phyloP scores from a whole-genome alignment of 1,284 basidiomycete genomes.

The Rhodotorula sp. region DNA sequence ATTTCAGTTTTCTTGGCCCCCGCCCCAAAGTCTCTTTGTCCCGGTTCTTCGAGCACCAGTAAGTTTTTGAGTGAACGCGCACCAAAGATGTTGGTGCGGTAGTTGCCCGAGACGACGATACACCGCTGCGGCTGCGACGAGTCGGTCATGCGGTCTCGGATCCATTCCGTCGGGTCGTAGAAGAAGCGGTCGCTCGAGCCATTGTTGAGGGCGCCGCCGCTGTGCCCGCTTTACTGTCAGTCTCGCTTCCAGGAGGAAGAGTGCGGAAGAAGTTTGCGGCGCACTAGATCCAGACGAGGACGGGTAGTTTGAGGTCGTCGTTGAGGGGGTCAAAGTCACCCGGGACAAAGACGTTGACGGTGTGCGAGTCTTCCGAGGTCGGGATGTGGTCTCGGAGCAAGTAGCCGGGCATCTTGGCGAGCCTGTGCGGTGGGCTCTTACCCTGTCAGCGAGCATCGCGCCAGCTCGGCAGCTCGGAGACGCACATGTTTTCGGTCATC shows the following conservation, averaged over 20 bases:
- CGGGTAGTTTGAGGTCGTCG: constrained; percentile 24
- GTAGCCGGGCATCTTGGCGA: constrained; percentile 23
- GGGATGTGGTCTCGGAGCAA: constrained; percentile 14
- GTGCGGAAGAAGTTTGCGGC: background rate
- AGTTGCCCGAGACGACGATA: constrained; percentile 37
- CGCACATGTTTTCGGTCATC: constrained; percentile 24
- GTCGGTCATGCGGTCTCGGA: constrained; percentile 10
- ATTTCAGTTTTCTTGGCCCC: no score
- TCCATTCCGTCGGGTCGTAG: constrained; percentile 35
- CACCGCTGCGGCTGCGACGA: constrained; percentile 16
- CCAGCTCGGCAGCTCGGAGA: no score
- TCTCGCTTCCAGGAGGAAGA: background rate
- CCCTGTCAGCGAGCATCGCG: no score
- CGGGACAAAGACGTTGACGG: constrained; percentile 31
- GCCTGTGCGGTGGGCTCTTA: background rate
- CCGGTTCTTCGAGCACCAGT: no score
- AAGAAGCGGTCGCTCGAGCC: constrained; percentile 27
- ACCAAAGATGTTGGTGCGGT: constrained; percentile 35
- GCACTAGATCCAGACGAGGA: constrained; percentile 28
- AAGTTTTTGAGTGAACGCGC: background rate
- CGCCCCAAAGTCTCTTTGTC: no score
- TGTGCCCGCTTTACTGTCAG: background rate
- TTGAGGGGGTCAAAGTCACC: constrained; percentile 3
- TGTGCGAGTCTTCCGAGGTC: constrained; percentile 24
- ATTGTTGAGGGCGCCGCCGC: constrained; percentile 36